Evolutionary conservation across 345 rosid species (phyloP).

Genomic region (Eucalyptus victrix): DNA sequence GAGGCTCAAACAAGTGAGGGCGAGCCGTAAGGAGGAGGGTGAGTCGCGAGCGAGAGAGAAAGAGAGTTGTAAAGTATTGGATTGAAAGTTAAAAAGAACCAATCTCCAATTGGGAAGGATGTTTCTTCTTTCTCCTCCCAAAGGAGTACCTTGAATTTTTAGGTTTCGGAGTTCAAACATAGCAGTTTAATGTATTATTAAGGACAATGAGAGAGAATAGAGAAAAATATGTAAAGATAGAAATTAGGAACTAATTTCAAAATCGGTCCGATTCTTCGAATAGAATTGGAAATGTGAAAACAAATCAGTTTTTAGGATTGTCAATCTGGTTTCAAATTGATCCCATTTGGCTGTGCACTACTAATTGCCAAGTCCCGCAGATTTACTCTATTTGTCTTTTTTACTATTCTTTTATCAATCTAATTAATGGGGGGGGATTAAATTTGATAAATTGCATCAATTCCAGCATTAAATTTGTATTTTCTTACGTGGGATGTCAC

Average conservation of each 20-base stretch:
- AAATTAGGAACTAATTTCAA: background rate
- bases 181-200: too few relatives aligned
- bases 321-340: background rate
- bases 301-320: too few relatives aligned
- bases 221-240: background rate
- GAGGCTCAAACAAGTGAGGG: background rate
- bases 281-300: fast-evolving
- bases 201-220: background rate
- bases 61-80: background rate
- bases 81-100: background rate
- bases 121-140: too few relatives aligned
- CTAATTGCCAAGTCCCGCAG: background rate
- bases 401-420: background rate
- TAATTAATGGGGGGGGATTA: background rate
- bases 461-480: background rate
- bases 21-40: background rate
- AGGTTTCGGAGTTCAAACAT: fast-evolving
- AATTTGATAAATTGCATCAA: background rate
- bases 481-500: background rate
- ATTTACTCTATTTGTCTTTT: background rate
- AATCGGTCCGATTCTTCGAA: fast-evolving
- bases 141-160: too few relatives aligned
- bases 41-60: background rate
- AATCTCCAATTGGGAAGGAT: fast-evolving
- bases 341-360: background rate